phyloP scores from a whole-genome alignment of 495 filamentous ascomycete species.

The Podospora bellae-mahoneyi region DNA sequence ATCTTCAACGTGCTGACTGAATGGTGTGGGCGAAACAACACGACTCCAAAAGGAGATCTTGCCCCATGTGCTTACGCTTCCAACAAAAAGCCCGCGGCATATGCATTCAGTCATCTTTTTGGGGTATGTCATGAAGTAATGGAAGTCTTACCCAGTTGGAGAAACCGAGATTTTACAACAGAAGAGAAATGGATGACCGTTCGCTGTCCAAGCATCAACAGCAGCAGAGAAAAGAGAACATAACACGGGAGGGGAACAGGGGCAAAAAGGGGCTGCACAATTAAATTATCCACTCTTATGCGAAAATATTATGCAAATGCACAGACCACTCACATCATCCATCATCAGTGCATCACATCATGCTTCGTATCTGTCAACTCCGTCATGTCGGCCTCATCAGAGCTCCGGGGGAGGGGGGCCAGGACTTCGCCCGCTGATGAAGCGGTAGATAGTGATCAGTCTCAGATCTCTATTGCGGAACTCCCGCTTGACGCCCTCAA shows the following conservation, averaged over 20 bases:
- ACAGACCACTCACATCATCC: background rate
- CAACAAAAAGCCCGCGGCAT: no score
- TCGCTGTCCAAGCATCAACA: no score
- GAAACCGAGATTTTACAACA: no score
- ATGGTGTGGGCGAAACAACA: no score
- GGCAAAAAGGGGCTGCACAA: background rate
- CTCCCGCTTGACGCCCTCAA: slow-evolving; percentile 30
- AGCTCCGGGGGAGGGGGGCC: slow-evolving; percentile 11
- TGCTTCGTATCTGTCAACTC: background rate
- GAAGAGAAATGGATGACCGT: no score
- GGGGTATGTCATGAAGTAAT: no score
- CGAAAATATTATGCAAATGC: background rate
- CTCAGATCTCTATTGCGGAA: slow-evolving; percentile 28
- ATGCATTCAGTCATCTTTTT: no score
- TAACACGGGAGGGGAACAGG: background rate
- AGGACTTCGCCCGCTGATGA: slow-evolving; percentile 22
- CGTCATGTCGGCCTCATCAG: background rate
- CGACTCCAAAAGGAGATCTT: no score
- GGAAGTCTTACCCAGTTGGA: no score
- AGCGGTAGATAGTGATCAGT: slow-evolving; percentile 29
- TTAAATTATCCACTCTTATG: background rate
- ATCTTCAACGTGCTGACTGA: no score
- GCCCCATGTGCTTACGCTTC: no score
- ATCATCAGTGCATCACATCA: background rate
- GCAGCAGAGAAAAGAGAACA: background rate